These are phyloP conservation scores for Brassica nigra DNA, from an alignment of 345 rosid species.

Conservation along the genomic window DNA sequence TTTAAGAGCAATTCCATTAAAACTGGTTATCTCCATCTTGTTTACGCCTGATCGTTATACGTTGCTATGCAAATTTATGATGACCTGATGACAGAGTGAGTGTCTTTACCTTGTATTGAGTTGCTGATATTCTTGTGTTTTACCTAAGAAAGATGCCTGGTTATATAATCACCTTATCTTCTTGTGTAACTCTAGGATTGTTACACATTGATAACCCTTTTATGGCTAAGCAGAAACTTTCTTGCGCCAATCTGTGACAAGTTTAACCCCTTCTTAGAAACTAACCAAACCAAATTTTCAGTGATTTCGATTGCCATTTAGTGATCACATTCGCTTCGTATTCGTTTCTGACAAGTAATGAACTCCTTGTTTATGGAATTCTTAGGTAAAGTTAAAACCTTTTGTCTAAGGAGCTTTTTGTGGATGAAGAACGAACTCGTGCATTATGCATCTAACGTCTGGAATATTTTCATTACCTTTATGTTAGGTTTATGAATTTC, in stretches of 20 bases:
- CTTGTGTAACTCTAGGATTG: background rate
- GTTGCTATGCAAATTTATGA: background rate
- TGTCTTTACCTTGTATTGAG: conserved; percentile 3
- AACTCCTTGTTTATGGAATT: conserved; percentile 14
- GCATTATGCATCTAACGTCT: conserved; percentile 4
- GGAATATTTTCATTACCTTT: background rate
- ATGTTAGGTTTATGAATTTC: conserved; percentile 8
- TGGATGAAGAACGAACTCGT: conserved; percentile 30
- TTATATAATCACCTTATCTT: conserved; percentile 3
- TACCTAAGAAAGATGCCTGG: background rate
- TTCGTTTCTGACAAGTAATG: background rate
- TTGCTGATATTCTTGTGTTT: background rate
- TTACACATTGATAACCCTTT: background rate
- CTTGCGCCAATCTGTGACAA: background rate
- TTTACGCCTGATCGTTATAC: background rate
- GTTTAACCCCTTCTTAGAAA: background rate
- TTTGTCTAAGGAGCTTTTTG: conserved; percentile 19
- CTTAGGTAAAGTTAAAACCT: background rate
- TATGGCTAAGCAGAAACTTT: background rate
- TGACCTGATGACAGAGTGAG: background rate
- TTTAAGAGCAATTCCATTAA: background rate
- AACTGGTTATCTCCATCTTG: background rate
- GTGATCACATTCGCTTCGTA: conserved; percentile 4
- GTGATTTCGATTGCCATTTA: background rate
- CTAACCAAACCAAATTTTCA: background rate